Evolutionary conservation across 2,329 filamentous ascomycete species (phyloP).

Genomic region (Calonectria multiphialidica): DNA sequence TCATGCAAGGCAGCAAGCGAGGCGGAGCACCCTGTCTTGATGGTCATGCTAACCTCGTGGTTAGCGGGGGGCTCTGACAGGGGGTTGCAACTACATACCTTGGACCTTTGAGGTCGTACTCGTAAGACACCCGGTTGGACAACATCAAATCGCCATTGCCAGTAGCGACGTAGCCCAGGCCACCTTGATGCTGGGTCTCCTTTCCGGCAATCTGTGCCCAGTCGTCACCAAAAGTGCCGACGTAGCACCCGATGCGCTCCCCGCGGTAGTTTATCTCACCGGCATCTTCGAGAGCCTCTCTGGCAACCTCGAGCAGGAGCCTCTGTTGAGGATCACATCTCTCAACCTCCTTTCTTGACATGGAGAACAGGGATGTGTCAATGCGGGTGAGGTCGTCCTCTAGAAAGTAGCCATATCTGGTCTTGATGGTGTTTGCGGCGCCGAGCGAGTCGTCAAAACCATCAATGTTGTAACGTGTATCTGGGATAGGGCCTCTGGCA

Average conservation of each 20-base stretch:
- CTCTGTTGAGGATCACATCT: slow-evolving; percentile 52
- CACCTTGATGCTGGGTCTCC: slow-evolving; percentile 35
- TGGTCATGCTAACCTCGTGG: slow-evolving; percentile 40
- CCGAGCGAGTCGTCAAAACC: slow-evolving; percentile 28
- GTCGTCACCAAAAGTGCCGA: slow-evolving; percentile 50
- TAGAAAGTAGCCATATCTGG: slow-evolving; percentile 46
- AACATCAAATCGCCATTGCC: slow-evolving; percentile 42
- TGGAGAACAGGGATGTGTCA: slow-evolving; percentile 45
- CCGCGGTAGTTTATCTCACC: slow-evolving; percentile 47
- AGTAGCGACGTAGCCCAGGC: slow-evolving; percentile 34
- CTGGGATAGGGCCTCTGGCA: slow-evolving; percentile 33
- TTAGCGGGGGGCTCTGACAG: slow-evolving; percentile 47
- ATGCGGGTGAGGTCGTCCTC: slow-evolving; percentile 43
- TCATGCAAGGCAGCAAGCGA: slow-evolving; percentile 46
- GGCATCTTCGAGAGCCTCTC: slow-evolving; percentile 51
- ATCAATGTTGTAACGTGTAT: slow-evolving; percentile 37
- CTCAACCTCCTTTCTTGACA: slow-evolving; percentile 45
- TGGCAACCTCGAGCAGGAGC: slow-evolving; percentile 49
- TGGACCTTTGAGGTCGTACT: slow-evolving; percentile 62
- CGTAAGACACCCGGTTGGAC: slow-evolving; percentile 47
- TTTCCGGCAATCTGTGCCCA: slow-evolving; percentile 42
- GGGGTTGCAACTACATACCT: slow-evolving; percentile 47
- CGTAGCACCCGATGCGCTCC: slow-evolving; percentile 47
- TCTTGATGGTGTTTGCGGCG: slow-evolving; percentile 34
- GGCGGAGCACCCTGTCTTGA: slow-evolving; percentile 52